Conservation (phyloP, 129 eudicot species). For the Lonicera japonica region DNA sequence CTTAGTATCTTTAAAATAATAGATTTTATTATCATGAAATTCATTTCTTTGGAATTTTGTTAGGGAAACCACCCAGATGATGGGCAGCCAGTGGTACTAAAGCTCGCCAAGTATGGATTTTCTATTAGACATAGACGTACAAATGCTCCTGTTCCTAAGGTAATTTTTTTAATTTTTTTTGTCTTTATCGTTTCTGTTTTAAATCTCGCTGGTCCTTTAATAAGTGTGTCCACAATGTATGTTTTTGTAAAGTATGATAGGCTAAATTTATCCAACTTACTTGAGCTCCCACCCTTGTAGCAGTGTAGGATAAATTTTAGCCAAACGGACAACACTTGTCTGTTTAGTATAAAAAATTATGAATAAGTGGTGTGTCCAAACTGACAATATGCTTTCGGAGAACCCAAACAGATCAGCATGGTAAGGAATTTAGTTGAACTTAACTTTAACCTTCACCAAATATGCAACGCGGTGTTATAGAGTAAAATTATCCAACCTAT, state of each 20-base stretch:
- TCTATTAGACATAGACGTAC: conserved; percentile 63
- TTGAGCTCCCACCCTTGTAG: no score
- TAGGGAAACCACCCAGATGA: conserved; percentile 91
- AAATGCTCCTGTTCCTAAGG: conserved; percentile 83
- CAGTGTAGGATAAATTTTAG: no score
- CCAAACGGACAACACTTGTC: no score
- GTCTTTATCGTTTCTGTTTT: background rate
- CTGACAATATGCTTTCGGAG: no score
- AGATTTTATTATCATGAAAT: background rate
- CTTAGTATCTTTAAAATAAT: background rate
- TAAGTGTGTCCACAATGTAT: background rate
- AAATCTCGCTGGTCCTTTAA: no score
- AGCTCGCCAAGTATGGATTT: conserved; percentile 59
- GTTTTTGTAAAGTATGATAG: background rate
- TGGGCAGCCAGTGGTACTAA: conserved; percentile 61
- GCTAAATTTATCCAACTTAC: background rate
- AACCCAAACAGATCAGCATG: no score
- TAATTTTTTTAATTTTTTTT: conserved; percentile 7
- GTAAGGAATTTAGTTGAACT: no score
- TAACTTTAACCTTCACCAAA: no score
- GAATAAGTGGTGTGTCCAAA: no score
- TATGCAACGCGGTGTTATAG: no score
- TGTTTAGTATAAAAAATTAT: no score
- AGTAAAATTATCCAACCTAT: no score
- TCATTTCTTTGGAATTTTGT: background rate